Conservation (phyloP, 1,284 basidiomycete genomes). For the Fistulinella staudtii region DNA sequence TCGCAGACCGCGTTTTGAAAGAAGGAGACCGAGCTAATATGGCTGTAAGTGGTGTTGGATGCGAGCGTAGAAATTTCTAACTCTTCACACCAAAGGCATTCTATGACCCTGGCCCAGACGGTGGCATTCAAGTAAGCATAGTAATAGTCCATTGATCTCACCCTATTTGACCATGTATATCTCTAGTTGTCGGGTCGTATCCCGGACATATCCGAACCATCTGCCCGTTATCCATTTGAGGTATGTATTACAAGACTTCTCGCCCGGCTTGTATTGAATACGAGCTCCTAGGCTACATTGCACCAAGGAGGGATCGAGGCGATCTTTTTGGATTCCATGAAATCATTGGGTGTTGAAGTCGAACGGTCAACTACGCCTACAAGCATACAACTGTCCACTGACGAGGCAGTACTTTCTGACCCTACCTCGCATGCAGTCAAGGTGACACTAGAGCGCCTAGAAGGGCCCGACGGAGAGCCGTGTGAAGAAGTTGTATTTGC, state of each 20-base stretch:
- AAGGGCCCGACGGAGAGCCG: constrained; percentile 23
- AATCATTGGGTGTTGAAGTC: constrained; percentile 29
- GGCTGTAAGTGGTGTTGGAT: constrained; percentile 19
- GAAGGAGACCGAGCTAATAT: constrained; percentile 33
- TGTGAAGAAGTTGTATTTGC: constrained; percentile 46
- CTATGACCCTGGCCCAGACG: constrained; percentile 34
- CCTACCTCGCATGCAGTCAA: constrained; percentile 32
- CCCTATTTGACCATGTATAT: neutral
- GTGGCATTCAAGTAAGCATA: constrained; percentile 29
- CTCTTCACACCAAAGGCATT: constrained; percentile 30
- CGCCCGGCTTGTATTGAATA: neutral
- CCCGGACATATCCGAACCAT: constrained; percentile 31
- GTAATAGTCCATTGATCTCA: neutral
- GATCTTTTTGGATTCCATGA: constrained; percentile 34
- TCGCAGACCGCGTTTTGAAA: constrained; percentile 33
- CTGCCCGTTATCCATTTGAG: constrained; percentile 36
- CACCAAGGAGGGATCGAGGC: constrained; percentile 38
- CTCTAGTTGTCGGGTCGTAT: constrained; percentile 29
- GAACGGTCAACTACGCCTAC: constrained; percentile 34
- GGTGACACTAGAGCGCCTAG: constrained; percentile 34
- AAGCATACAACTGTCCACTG: constrained; percentile 31
- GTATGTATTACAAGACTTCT: constrained; percentile 10
- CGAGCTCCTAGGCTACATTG: constrained; percentile 23
- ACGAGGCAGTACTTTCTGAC: constrained; percentile 26
- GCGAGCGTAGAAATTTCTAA: neutral